Evolutionary conservation across 352 stramenopile genomes (phyloP).

Genomic region (Phytopythium delawarense): DNA sequence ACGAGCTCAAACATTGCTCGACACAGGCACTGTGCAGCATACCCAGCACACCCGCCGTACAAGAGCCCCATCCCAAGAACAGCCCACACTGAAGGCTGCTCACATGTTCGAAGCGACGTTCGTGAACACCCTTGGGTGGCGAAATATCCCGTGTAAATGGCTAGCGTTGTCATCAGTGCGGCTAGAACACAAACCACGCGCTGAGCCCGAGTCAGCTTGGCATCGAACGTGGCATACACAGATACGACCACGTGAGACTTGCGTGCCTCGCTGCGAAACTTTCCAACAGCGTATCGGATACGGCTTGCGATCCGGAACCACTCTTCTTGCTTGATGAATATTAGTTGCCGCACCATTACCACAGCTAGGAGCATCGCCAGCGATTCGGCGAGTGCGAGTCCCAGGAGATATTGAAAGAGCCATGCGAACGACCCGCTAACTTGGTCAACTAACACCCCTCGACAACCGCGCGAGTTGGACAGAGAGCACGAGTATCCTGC

Average conservation of each 20-base stretch:
- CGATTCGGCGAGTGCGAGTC: conserved; percentile 30
- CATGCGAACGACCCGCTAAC: conserved; percentile 37
- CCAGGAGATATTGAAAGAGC: conserved; percentile 40
- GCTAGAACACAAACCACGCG: conserved; percentile 49
- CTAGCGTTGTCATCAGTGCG: conserved; percentile 34
- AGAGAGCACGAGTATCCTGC: conserved; percentile 37
- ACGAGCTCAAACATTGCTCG: conserved; percentile 52
- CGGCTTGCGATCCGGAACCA: conserved; percentile 48
- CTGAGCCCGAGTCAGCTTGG: conserved; percentile 55
- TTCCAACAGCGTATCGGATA: conserved; percentile 48
- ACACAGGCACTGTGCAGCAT: conserved; percentile 27
- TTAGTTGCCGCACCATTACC: conserved; percentile 25
- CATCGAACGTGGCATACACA: conserved; percentile 40
- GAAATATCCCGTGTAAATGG: conserved; percentile 45
- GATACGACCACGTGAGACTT: conserved; percentile 46
- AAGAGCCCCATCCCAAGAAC: conserved; percentile 48
- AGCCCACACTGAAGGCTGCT: conserved; percentile 36
- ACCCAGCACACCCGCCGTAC: conserved; percentile 50
- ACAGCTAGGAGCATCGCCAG: conserved; percentile 15
- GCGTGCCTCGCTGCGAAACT: conserved; percentile 44
- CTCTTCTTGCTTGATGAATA: conserved; percentile 25
- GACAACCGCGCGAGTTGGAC: conserved; percentile 30
- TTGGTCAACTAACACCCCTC: conserved; percentile 20
- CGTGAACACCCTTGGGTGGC: conserved; percentile 52
- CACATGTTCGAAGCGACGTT: conserved; percentile 56